These are phyloP conservation scores for Penicillium expansum DNA, from an alignment of 2,329 filamentous ascomycete genomes.

Conservation along the genomic window DNA sequence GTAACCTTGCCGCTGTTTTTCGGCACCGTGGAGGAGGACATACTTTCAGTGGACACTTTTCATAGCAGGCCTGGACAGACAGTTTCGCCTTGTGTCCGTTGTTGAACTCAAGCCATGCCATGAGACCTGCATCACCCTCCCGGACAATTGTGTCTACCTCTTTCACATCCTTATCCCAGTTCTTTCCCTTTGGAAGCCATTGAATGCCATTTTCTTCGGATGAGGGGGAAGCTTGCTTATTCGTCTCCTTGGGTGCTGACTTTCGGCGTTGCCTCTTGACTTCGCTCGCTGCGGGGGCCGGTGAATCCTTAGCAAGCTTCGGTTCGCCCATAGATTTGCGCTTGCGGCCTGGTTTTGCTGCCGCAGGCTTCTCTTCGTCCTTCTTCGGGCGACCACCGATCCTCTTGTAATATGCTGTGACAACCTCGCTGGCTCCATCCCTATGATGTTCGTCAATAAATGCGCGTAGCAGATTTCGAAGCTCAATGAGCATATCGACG, in stretches of 20 bases:
- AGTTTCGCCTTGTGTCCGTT: constrained; percentile 47
- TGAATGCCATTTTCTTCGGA: constrained; percentile 21
- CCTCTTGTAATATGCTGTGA: constrained; percentile 42
- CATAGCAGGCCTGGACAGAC: constrained; percentile 41
- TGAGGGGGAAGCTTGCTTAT: neutral
- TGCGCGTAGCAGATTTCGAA: neutral
- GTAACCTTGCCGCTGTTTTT: neutral
- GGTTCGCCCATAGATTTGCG: constrained; percentile 35
- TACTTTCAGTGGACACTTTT: constrained; percentile 45
- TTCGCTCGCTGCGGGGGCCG: constrained; percentile 20
- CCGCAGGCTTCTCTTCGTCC: constrained; percentile 12
- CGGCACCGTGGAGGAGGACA: constrained; percentile 2
- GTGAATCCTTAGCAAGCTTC: constrained; percentile 25
- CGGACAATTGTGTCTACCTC: constrained; percentile 45
- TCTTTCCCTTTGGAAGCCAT: constrained; percentile 43
- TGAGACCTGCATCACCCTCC: constrained; percentile 35
- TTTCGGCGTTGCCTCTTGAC: constrained; percentile 29
- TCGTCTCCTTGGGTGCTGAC: constrained; percentile 23
- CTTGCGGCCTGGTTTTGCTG: constrained; percentile 26
- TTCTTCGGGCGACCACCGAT: constrained; percentile 44
- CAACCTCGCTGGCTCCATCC: constrained; percentile 39
- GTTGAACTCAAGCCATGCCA: constrained; percentile 44
- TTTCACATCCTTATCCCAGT: constrained; percentile 46
- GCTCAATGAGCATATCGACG: constrained; percentile 7
- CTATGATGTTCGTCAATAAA: constrained; percentile 27